Percentiles rank a stretch among this genome's conserved stretches.
These are phyloP conservation scores for Simplicillium aogashimaense DNA, from an alignment of 2,329 filamentous ascomycete species.

Conservation along the genomic window DNA sequence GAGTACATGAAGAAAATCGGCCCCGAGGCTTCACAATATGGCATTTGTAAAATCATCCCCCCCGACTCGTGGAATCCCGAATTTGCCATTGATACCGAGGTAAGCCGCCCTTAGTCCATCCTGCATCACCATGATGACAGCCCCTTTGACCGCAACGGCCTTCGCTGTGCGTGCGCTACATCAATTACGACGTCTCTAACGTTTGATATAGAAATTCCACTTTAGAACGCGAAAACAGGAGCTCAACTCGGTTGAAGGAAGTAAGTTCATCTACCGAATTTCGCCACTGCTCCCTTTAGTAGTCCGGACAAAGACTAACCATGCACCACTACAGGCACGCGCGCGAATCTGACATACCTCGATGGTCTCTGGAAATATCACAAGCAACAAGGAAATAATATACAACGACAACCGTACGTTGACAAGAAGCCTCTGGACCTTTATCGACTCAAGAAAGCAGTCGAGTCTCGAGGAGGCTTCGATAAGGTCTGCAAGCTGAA, in stretches of 20 bases:
- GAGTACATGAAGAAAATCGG: slow-evolving; percentile 89
- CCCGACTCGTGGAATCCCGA: slow-evolving; percentile 89
- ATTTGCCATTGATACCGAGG: slow-evolving; percentile 95
- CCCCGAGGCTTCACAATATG: slow-evolving; percentile 76
- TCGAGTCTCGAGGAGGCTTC: slow-evolving; percentile 89
- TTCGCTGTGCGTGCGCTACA: slow-evolving; percentile 6
- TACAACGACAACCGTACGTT: slow-evolving; percentile 90
- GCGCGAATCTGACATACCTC: slow-evolving; percentile 90
- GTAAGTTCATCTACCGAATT: slow-evolving; percentile 41
- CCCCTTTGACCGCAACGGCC: neutral
- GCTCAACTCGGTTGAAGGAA: slow-evolving; percentile 95
- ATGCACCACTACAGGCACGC: slow-evolving; percentile 54
- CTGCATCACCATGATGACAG: neutral
- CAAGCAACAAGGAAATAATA: slow-evolving; percentile 88
- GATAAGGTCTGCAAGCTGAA: slow-evolving; percentile 95
- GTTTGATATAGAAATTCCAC: slow-evolving; percentile 66
- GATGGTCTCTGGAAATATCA: slow-evolving; percentile 94
- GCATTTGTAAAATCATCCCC: slow-evolving; percentile 91
- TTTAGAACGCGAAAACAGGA: slow-evolving; percentile 95
- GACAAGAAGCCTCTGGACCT: slow-evolving; percentile 95
- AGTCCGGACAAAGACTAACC: neutral
- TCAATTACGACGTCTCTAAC: slow-evolving; percentile 3
- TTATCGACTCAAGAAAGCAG: slow-evolving; percentile 92
- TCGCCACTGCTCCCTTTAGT: neutral
- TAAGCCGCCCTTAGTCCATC: slow-evolving; percentile 24